Percentiles rank a stretch among this genome's conserved stretches.
These are phyloP conservation scores for Isabelozyma heimii DNA, from an alignment of 805 yeast species.

Conservation along the genomic window DNA sequence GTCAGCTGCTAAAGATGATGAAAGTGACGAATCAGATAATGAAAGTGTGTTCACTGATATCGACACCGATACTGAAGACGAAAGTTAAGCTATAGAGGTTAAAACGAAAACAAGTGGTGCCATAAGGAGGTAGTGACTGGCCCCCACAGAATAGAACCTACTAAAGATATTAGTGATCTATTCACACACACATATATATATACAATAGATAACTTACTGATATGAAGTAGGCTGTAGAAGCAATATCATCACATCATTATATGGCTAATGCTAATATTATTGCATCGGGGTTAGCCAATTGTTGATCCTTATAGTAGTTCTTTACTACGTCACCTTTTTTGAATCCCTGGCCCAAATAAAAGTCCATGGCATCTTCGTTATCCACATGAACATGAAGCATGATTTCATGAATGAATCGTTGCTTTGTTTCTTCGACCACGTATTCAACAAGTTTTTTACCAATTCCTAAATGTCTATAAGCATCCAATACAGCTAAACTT, in stretches of 20 bases:
- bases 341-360: slow-evolving; percentile 56
- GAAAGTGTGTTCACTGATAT: slow-evolving; percentile 45
- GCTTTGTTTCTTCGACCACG: slow-evolving; percentile 55
- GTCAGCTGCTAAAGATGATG: slow-evolving; percentile 15
- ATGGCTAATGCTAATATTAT: slow-evolving; percentile 29
- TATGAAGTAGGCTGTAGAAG: neutral
- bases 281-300: slow-evolving; percentile 50
- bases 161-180: neutral
- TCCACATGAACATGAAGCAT: slow-evolving; percentile 51
- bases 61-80: slow-evolving; percentile 46
- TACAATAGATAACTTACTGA: neutral
- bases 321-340: slow-evolving; percentile 27
- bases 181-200: neutral
- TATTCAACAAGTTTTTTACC: slow-evolving; percentile 59
- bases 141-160: neutral
- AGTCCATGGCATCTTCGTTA: slow-evolving; percentile 40
- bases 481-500: slow-evolving; percentile 62
- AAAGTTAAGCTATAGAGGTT: slow-evolving; percentile 17
- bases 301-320: slow-evolving; percentile 49
- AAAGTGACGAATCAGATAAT: slow-evolving; percentile 32
- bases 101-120: too few relatives aligned
- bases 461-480: slow-evolving; percentile 61
- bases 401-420: slow-evolving; percentile 51
- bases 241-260: slow-evolving; percentile 7
- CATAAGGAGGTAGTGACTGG: too few relatives aligned